Evolutionary conservation across 2,329 filamentous ascomycete genomes (phyloP), one percentile per base, ranked within the genome.

Genomic region (Penicillium rolfsii): DNA sequence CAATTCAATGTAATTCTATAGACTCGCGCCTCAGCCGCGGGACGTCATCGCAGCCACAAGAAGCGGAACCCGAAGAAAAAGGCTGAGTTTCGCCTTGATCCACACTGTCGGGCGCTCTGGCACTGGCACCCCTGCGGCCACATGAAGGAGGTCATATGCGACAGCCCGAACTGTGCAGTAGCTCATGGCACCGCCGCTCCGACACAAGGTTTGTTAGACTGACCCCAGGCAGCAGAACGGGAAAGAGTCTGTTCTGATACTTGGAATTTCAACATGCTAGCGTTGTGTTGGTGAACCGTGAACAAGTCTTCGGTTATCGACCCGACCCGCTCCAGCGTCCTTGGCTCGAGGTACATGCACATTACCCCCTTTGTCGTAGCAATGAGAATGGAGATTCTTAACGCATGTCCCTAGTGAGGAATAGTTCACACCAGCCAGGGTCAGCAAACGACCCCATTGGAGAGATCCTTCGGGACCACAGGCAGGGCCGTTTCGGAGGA

Each of bases 41-140:
- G 35, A 57, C 28, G 35, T 59, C 55, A 60, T 57, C 22, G 19
- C 48, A 64, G 58, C 54, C 52, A 62, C 43, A 55, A 24, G 45
- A 28, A 67, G 57, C 58, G 52, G 52, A 43, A 38, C 26, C 41
- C 24, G 40, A 43, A 50, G 33, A 43, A 45, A 45, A 45, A 57
- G 56, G 53, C 60, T 57, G 59, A 53, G 58, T 60, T 61, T 61
- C 54, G 53, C 58, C 58, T 64, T 55, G 63, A 66, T 66, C 66
- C 67, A 68, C 66, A 54, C 55, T 58, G 40, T 63, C 66, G 67
- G 67, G 67, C 67, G 64, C 64, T 61, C 60, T 63, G 38, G 38
- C 16, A 41, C 68, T 41, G 38, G 60, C 62, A 65, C 64, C 55
- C 58, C 59, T 30, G 45, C 58, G 56, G 56, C 48, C 46, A 40